phyloP scores from a whole-genome alignment of 2,329 filamentous ascomycete species.

The Periconia sp. region DNA sequence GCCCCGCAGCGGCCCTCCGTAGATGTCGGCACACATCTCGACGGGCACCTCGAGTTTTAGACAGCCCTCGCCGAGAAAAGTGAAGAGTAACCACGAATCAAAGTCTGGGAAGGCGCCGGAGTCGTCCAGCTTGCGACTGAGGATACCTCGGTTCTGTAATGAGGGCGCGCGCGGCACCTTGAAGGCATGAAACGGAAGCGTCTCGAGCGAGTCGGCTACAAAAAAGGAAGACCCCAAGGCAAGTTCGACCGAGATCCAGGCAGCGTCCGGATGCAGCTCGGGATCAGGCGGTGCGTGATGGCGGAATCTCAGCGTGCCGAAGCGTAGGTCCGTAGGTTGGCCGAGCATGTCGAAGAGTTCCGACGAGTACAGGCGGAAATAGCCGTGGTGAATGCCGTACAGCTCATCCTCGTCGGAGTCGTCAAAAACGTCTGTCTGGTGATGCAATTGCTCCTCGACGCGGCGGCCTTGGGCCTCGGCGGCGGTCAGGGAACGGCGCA shows the following conservation, averaged over 20 bases:
- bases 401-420: conserved; percentile 19
- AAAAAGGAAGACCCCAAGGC: conserved; percentile 42
- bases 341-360: conserved; percentile 43
- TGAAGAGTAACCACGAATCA: conserved; percentile 46
- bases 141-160: conserved; percentile 41
- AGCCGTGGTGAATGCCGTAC: conserved; percentile 37
- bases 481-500: conserved; percentile 33
- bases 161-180: conserved; percentile 36
- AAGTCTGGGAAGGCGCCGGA: conserved; percentile 38
- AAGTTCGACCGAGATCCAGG: conserved; percentile 35
- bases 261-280: conserved; percentile 1
- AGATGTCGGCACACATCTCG: conserved; percentile 45
- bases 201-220: conserved; percentile 42
- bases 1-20: conserved; percentile 35
- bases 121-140: conserved; percentile 36
- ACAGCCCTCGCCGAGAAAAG: conserved; percentile 42
- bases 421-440: conserved; percentile 1
- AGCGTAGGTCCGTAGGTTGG: conserved; percentile 41
- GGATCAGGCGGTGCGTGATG: conserved; percentile 9
- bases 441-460: conserved; percentile 38
- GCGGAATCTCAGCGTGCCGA: conserved; percentile 45
- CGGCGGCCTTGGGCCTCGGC: conserved; percentile 38
- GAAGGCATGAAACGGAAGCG: conserved; percentile 43
- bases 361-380: conserved; percentile 44
- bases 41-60: conserved; percentile 44